Percentiles rank a stretch among this genome's conserved stretches.
These are phyloP conservation scores for Plantago ovata DNA, from an alignment of 257 asterid species.

Conservation along the genomic window DNA sequence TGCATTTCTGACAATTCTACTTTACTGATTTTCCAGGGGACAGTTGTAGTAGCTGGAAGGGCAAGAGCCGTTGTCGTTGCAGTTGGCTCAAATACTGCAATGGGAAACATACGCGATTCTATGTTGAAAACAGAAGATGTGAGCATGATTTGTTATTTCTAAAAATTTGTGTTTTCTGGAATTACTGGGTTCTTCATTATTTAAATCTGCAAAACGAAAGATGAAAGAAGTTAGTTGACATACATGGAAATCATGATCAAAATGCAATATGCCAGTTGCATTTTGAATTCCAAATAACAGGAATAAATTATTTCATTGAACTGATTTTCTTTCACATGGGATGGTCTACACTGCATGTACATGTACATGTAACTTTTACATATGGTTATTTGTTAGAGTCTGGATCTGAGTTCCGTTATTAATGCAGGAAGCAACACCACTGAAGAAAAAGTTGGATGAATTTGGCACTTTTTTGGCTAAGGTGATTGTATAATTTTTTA, in stretches of 20 bases:
- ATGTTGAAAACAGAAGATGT: constrained; percentile 97
- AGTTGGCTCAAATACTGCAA: constrained; percentile 98
- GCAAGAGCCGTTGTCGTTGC: constrained; percentile 90
- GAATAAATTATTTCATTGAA: too few relatives aligned
- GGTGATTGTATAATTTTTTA: constrained; percentile 40
- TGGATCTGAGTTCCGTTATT: constrained; percentile 17
- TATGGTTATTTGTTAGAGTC: constrained; percentile 17
- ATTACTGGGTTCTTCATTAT: background rate
- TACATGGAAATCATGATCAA: too few relatives aligned
- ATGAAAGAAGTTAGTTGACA: too few relatives aligned
- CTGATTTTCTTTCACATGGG: background rate
- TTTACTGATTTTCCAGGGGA: constrained; percentile 61
- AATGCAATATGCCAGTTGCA: too few relatives aligned
- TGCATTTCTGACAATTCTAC: constrained; percentile 11
- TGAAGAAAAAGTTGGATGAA: constrained; percentile 96
- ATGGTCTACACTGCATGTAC: background rate
- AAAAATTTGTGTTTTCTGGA: constrained; percentile 14
- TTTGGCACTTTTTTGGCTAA: constrained; percentile 94
- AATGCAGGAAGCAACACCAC: constrained; percentile 89
- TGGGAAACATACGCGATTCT: constrained; percentile 98
- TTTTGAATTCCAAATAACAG: too few relatives aligned
- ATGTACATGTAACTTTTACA: background rate
- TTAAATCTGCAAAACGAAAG: too few relatives aligned
- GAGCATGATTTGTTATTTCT: constrained; percentile 28
- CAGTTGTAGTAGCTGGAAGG: constrained; percentile 92